phyloP scores from a whole-genome alignment of 106 monocot genomes.

The Hemerocallis citrina region DNA sequence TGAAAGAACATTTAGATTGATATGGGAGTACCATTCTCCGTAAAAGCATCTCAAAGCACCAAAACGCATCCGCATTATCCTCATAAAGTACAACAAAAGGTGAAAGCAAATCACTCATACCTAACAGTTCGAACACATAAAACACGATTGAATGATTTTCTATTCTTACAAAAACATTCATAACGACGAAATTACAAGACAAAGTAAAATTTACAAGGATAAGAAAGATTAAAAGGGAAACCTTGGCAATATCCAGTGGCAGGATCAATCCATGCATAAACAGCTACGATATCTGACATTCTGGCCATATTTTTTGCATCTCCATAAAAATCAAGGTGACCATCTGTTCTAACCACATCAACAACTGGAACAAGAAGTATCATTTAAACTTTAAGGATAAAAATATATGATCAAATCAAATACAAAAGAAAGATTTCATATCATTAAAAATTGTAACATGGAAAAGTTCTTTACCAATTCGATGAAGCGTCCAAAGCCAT shows the following conservation, averaged over 20 bases:
- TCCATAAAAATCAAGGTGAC: conserved; percentile 91
- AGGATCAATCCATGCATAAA: conserved; percentile 99
- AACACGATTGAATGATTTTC: background rate
- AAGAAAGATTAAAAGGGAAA: conserved; percentile 13
- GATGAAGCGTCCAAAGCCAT: conserved; percentile 98
- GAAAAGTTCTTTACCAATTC: conserved; percentile 53
- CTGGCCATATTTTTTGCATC: conserved; percentile 98
- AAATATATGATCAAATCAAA: conserved; percentile 3
- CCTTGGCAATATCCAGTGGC: conserved; percentile 99
- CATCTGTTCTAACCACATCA: conserved; percentile 98
- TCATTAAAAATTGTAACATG: background rate
- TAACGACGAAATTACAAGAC: background rate
- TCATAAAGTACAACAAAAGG: conserved; percentile 92
- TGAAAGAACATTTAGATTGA: background rate
- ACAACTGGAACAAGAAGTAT: conserved; percentile 50
- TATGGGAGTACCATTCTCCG: conserved; percentile 64
- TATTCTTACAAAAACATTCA: background rate
- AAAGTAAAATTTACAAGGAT: background rate
- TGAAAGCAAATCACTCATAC: conserved; percentile 97
- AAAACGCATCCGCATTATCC: conserved; percentile 98
- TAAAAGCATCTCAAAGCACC: conserved; percentile 98
- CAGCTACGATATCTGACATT: conserved; percentile 99
- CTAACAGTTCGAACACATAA: conserved; percentile 19
- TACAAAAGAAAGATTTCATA: background rate
- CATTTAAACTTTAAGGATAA: conserved; percentile 4